Evolutionary conservation across 768 basidiomycete species (phyloP).

Genomic region (Hydnomerulius pinastri): DNA sequence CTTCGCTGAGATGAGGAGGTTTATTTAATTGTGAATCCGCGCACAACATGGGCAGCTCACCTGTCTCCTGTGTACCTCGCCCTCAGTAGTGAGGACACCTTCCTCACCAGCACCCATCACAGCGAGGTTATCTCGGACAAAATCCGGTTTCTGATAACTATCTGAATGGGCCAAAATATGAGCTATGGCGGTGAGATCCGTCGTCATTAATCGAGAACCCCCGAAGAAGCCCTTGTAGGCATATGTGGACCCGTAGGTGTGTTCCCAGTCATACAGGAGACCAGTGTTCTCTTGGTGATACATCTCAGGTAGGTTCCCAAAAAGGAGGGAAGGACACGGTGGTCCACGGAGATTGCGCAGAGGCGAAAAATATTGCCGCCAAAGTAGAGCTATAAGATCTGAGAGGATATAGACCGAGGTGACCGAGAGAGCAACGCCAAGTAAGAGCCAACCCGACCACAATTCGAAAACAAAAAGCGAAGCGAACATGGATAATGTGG

Average conservation of each 20-base stretch:
- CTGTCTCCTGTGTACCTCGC: conserved; percentile 58
- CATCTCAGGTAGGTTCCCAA: conserved; percentile 54
- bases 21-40: not conserved
- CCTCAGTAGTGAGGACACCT: conserved; percentile 54
- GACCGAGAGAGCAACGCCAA: conserved; percentile 16
- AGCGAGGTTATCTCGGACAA: conserved; percentile 51
- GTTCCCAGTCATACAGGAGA: conserved; percentile 48
- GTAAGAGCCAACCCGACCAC: not conserved
- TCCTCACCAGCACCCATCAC: conserved; percentile 53
- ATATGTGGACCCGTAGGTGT: conserved; percentile 48
- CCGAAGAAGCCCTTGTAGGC: conserved; percentile 55
- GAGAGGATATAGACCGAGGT: conserved; percentile 28
- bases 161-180: conserved; percentile 60
- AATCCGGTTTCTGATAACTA: conserved; percentile 63
- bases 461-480: not conserved
- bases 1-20: conserved; percentile 40
- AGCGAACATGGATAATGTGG: conserved; percentile 1
- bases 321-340: conserved; percentile 46
- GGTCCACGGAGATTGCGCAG: conserved; percentile 50
- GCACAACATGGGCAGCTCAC: conserved; percentile 17
- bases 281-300: conserved; percentile 60
- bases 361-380: conserved; percentile 48
- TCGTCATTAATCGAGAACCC: conserved; percentile 56
- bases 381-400: conserved; percentile 43
- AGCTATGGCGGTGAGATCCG: conserved; percentile 56